Evolutionary conservation across 2,329 filamentous ascomycete genomes (phyloP).

Genomic region (Alternaria dauci): DNA sequence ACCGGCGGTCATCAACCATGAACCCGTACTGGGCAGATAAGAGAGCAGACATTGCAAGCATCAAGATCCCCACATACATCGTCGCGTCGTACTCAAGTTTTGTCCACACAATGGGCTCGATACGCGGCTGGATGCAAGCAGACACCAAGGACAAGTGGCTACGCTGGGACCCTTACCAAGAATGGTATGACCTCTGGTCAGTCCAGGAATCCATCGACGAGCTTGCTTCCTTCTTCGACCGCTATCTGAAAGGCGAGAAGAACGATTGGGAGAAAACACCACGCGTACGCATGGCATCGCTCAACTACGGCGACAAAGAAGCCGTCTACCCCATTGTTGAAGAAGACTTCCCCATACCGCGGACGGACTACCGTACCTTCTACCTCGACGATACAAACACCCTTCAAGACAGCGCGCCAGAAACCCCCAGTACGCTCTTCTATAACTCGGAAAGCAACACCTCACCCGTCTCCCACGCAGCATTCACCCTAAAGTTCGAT

Average conservation of each 20-base stretch:
- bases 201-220: conserved; percentile 21
- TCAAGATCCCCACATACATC: conserved; percentile 25
- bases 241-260: conserved; percentile 54
- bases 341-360: conserved; percentile 24
- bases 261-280: conserved; percentile 61
- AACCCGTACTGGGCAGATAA: conserved; percentile 27
- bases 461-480: not conserved
- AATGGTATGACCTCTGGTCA: conserved; percentile 31
- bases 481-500: conserved; percentile 54
- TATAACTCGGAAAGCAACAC: conserved; percentile 17
- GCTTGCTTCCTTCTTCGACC: conserved; percentile 55
- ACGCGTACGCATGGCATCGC: conserved; percentile 53
- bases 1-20: conserved; percentile 17
- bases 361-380: conserved; percentile 25
- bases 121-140: conserved; percentile 21
- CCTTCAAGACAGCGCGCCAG: not conserved
- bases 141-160: conserved; percentile 26
- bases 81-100: conserved; percentile 24
- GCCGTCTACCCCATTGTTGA: conserved; percentile 24
- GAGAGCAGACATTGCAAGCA: conserved; percentile 17
- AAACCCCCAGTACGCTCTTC: not conserved
- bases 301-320: conserved; percentile 32
- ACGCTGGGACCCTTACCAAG: conserved; percentile 22
- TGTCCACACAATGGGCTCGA: conserved; percentile 26
- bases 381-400: conserved; percentile 15